Base-by-base conservation (phyloP, 2,329 filamentous ascomycete genomes). In the Botryotinia narcissicola region DNA sequence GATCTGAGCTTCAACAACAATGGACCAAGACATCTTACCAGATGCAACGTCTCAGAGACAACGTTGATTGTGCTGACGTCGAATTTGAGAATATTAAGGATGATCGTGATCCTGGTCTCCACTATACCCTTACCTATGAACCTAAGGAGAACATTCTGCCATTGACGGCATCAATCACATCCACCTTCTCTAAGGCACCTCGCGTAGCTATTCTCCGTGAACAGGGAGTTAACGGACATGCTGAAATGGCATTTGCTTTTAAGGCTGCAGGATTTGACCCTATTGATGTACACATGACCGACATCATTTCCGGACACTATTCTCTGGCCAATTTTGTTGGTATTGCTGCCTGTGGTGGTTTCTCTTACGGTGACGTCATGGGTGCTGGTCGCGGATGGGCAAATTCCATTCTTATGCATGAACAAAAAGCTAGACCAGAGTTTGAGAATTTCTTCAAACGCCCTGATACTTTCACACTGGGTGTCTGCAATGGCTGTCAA, bases 221-320 rank as follows among this genome's bases (percentile, higher is more conserved):
- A 83, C 94, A 98, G 82, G 96, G 96, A 81, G 93, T 97, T 77
- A 98, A 99, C 84, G 93, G 95, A 60, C 90, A 98, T 79, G 91
- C 94, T n/a, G 96, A 99, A 83, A 97, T 99, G 93, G 96, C 96
- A 1, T 98, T 97, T 80, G 94, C 95, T 67, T 98, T 98, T 87
- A 91, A 92, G 77, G 90, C 91, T 51, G 95, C 96, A 61, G 95
- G 95, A 54, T 98, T 98, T 84, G 91, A 94, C 68, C 90, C 95
- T 22, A 89, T 98, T 64, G 95, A 99, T 80, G 92, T 98, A 1
- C 95, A 98, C 86, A 98, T 99, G 96, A 96, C 92, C 5, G 95
- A 98, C 79, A 91, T 98, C 73, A 90, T 93, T 37, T 90, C 89
- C 18, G 92, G 93, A 25, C 90, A 93, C 75, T 72, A 72, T 40